Base-by-base conservation (phyloP, 345 rosid genomes). In the Pugionium cornutum region DNA sequence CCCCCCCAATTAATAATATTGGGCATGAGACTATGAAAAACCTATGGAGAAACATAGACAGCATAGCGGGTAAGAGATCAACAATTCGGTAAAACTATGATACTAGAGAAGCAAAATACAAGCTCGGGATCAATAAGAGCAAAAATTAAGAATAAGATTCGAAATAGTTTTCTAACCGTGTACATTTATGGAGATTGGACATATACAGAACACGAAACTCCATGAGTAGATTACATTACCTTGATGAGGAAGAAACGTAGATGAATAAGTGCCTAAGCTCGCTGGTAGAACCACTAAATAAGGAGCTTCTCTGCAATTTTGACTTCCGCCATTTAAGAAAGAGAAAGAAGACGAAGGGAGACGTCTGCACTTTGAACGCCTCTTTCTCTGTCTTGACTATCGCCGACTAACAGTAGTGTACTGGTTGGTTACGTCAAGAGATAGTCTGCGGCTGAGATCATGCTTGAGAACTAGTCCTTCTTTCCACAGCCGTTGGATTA, bases 401-500 rank as follows among this genome's bases (percentile, higher is more conserved):
- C 7, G 69, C 58, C 52, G 58, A 64, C 31, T 62, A 27, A 57
- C 9, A 31, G 18, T 64, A 35, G 8, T 50, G 32, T 52, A 61
- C 25, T 1, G 7, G 30, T 37, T 58, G 9, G 49, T 70, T 11
- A 63, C 43, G 25, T 53, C 57, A 37, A 25, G 18, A 8, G 61
- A 72, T 72, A 49, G 1, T 58, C 41, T 66, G 67, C 4, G 52
- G 61, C 5, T n/a, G 41, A 49, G 61, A 43, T 30, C 42, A 58
- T 30, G 47, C 45, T 39, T 53, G 9, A 53, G 31, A 37, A 11
- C 1, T 33, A 3, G 6, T 58, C 8, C 2, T 6, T n/a, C 35
- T 29, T 7, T 59, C 7, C 10, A 29, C 43, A 50, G 53, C 61
- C 66, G 76, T 65, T 72, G 70, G 60, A 58, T 72, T 25, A 11